Evolutionary conservation across 2,329 filamentous ascomycete species (phyloP).

Genomic region (Bipolaris zeicola): DNA sequence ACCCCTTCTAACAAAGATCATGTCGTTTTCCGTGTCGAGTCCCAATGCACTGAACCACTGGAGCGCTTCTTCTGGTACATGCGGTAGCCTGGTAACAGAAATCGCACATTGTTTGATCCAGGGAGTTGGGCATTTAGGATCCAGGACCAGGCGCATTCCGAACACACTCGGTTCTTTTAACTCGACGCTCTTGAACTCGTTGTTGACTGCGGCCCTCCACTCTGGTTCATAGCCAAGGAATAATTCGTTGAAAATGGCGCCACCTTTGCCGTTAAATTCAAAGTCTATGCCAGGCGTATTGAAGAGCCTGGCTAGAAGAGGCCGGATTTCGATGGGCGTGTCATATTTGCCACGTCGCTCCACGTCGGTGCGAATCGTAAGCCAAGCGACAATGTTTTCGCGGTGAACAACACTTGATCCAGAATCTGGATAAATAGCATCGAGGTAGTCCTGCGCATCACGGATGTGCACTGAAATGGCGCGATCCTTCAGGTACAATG

Average conservation of each 20-base stretch:
- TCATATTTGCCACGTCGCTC: slow-evolving; percentile 16
- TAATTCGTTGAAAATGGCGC: slow-evolving; percentile 14
- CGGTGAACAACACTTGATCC: slow-evolving; percentile 6
- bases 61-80: slow-evolving; percentile 14
- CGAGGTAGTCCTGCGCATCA: slow-evolving; percentile 16
- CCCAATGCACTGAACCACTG: slow-evolving; percentile 13
- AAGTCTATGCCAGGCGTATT: slow-evolving; percentile 12
- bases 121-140: slow-evolving; percentile 4
- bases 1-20: slow-evolving; percentile 17
- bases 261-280: slow-evolving; percentile 12
- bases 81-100: slow-evolving; percentile 14
- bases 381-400: slow-evolving; percentile 8
- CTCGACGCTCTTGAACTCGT: slow-evolving; percentile 17
- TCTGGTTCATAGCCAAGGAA: slow-evolving; percentile 14
- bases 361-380: slow-evolving; percentile 16
- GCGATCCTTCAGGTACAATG: slow-evolving; percentile 11
- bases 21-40: slow-evolving; percentile 14
- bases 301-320: slow-evolving; percentile 10
- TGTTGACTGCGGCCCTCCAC: slow-evolving; percentile 10
- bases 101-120: slow-evolving; percentile 16
- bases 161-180: slow-evolving; percentile 15
- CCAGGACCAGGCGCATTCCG: slow-evolving; percentile 11
- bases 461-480: slow-evolving; percentile 17
- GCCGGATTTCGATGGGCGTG: slow-evolving; percentile 15
- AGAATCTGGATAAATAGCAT: slow-evolving; percentile 4